Evolutionary conservation across 805 yeast species (phyloP).

Genomic region (Ogataea corticis): DNA sequence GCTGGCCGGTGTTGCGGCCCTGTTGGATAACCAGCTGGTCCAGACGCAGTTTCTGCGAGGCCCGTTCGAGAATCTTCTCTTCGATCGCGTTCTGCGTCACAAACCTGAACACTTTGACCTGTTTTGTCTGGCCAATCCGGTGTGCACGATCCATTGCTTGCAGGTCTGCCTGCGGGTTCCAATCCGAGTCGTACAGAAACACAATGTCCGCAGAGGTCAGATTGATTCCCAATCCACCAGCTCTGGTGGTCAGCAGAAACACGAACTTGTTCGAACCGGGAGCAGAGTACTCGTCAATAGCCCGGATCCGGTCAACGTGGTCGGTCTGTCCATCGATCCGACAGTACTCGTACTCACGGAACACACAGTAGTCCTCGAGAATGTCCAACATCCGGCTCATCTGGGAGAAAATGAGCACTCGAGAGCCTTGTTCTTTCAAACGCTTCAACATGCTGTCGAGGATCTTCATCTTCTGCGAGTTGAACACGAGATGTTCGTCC

Average conservation of each 20-base stretch:
- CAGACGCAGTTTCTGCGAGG: constrained; percentile 73
- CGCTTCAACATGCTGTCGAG: constrained; percentile 66
- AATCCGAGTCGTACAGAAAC: constrained; percentile 74
- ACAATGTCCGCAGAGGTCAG: constrained; percentile 81
- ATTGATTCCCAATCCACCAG: constrained; percentile 88
- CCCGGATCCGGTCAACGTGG: constrained; percentile 70
- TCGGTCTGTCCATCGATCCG: constrained; percentile 85
- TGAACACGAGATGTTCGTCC: constrained; percentile 76
- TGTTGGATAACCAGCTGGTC: constrained; percentile 85
- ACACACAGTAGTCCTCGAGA: constrained; percentile 73
- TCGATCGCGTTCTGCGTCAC: constrained; percentile 83
- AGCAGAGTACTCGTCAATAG: constrained; percentile 78
- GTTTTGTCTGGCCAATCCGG: constrained; percentile 84
- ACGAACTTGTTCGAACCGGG: constrained; percentile 71
- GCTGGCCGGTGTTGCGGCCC: constrained; percentile 39
- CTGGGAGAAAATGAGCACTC: constrained; percentile 79
- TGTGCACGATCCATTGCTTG: constrained; percentile 92
- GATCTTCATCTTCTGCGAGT: constrained; percentile 70
- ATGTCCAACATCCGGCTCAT: constrained; percentile 83
- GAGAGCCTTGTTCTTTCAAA: constrained; percentile 65
- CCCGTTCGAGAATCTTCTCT: constrained; percentile 79
- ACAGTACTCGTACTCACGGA: constrained; percentile 69
- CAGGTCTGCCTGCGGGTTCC: constrained; percentile 89
- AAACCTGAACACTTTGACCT: constrained; percentile 75
- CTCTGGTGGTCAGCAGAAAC: constrained; percentile 79